Evolutionary conservation across 2,329 filamentous ascomycete genomes (phyloP).

Genomic region (Phaeomoniella chlamydospora): DNA sequence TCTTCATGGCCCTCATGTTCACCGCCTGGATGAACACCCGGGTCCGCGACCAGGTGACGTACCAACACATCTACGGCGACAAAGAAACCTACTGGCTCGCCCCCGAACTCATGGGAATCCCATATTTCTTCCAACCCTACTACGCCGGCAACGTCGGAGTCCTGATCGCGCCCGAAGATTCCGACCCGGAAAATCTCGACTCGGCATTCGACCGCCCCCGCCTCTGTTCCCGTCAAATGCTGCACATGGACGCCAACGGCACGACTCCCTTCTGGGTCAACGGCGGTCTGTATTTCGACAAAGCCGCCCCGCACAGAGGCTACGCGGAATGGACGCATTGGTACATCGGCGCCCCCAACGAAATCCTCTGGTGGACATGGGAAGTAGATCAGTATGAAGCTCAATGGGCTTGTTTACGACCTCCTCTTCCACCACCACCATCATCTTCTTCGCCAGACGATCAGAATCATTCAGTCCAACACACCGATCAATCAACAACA

Average conservation of each 20-base stretch:
- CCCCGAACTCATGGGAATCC: conserved; percentile 22
- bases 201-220: background rate
- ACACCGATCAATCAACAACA: too few species aligned
- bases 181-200: background rate
- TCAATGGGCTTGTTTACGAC: background rate
- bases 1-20: conserved; percentile 26
- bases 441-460: too few species aligned
- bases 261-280: conserved; percentile 4
- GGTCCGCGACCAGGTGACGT: conserved; percentile 23
- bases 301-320: background rate
- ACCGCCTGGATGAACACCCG: conserved; percentile 30
- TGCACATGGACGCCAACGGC: conserved; percentile 3
- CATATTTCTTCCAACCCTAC: conserved; percentile 22
- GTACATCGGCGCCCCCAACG: conserved; percentile 1
- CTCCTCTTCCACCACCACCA: too few species aligned
- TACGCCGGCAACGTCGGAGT: conserved; percentile 5
- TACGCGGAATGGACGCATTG: conserved; percentile 3
- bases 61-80: conserved; percentile 27
- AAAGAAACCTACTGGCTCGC: conserved; percentile 34
- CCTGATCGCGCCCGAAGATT: background rate
- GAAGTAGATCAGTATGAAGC: background rate
- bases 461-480: too few species aligned
- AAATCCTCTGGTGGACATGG: background rate
- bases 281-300: conserved; percentile 4
- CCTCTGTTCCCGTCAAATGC: conserved; percentile 1